These are phyloP conservation scores for Gossypium stocksii DNA, from an alignment of 345 rosid genomes.

Conservation along the genomic window DNA sequence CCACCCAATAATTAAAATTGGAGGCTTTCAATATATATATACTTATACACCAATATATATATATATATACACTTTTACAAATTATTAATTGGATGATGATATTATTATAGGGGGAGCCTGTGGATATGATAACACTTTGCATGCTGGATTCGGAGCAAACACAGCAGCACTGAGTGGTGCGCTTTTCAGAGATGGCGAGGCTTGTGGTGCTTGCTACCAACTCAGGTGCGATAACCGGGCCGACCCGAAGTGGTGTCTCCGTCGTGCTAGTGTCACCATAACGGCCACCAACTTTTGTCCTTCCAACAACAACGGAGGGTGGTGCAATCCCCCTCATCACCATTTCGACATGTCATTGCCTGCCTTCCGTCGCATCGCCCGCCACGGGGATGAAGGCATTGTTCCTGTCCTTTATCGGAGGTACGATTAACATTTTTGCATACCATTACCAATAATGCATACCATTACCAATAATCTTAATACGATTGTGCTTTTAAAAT, in stretches of 20 bases:
- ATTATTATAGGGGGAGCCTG: conserved; percentile 69
- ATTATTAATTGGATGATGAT: not conserved
- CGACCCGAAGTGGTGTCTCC: conserved; percentile 81
- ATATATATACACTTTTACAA: not conserved
- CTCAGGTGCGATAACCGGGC: conserved; percentile 47
- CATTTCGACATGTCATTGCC: conserved; percentile 83
- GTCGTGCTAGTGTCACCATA: conserved; percentile 43
- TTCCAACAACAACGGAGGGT: conserved; percentile 65
- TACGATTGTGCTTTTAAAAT: not conserved
- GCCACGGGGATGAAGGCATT: conserved; percentile 72
- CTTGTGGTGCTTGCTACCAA: conserved; percentile 79
- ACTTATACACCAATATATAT: too few species aligned
- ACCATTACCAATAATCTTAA: not conserved
- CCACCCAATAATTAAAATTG: not conserved
- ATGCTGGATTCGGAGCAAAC: conserved; percentile 72
- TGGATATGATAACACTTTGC: conserved; percentile 70
- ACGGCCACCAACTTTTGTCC: conserved; percentile 90
- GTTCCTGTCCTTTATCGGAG: conserved; percentile 61
- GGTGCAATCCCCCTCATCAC: conserved; percentile 76
- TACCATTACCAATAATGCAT: not conserved
- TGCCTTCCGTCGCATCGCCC: conserved; percentile 64
- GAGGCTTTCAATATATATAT: too few species aligned
- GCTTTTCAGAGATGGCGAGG: conserved; percentile 55
- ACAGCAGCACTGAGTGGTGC: conserved; percentile 71
- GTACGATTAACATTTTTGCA: conserved; percentile 19